phyloP scores from a whole-genome alignment of 441 rosid genomes.

The Pelargonium cotyledonis region DNA sequence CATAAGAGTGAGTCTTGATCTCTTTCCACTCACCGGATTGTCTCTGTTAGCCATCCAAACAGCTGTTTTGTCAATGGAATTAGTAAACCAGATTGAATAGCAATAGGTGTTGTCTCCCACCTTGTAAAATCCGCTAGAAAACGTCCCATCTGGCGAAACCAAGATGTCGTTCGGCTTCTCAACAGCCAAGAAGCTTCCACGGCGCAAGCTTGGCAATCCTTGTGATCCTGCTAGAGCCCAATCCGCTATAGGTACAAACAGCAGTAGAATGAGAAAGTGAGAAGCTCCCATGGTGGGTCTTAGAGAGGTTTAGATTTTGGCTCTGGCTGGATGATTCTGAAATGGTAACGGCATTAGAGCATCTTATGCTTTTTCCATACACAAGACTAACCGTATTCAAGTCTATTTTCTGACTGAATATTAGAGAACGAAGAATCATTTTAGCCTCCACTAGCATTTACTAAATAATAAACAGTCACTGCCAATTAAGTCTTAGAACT shows the following conservation, averaged over 20 bases:
- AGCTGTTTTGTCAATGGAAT: constrained; percentile 20
- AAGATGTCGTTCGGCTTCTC: constrained; percentile 18
- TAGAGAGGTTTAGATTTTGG: background rate
- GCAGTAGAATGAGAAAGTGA: constrained; percentile 11
- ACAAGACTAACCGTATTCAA: no score
- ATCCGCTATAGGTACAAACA: constrained; percentile 3
- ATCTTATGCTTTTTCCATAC: background rate
- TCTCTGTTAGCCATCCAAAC: constrained; percentile 33
- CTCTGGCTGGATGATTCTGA: background rate
- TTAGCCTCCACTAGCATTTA: no score
- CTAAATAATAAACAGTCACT: no score
- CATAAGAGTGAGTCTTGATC: constrained; percentile 17
- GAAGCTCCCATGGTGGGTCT: constrained; percentile 9
- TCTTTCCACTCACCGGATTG: constrained; percentile 23
- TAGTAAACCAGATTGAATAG: constrained; percentile 28
- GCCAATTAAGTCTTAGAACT: no score
- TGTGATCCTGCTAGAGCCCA: background rate
- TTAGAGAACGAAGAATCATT: no score
- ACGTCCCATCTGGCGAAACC: constrained; percentile 21
- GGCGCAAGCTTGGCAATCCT: constrained; percentile 17
- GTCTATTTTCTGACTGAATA: no score
- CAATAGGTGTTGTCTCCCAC: constrained; percentile 24
- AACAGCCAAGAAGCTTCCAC: constrained; percentile 17
- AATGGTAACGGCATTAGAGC: background rate
- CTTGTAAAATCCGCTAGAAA: constrained; percentile 22